These are phyloP conservation scores for Phytophthora boehmeriae DNA, from an alignment of 352 stramenopile species.

Conservation along the genomic window DNA sequence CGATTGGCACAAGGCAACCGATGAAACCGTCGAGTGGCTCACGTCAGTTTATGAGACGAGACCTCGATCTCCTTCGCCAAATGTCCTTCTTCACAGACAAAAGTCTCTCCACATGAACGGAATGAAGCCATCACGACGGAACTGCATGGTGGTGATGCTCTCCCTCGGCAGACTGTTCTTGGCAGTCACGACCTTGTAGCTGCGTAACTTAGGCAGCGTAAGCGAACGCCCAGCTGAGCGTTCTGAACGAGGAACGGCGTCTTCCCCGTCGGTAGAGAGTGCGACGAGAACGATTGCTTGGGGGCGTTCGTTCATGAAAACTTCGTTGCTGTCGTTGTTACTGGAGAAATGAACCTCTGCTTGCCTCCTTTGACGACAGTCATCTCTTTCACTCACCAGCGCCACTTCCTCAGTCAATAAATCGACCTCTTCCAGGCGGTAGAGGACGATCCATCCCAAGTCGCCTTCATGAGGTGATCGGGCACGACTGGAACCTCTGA, in stretches of 20 bases:
- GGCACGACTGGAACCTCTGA: constrained; percentile 36
- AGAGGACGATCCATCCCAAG: constrained; percentile 41
- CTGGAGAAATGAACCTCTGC: constrained; percentile 29
- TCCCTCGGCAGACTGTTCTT: constrained; percentile 36
- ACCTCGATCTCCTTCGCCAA: constrained; percentile 8
- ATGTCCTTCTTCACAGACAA: constrained; percentile 5
- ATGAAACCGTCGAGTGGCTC: neutral
- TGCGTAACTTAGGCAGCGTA: too few relatives aligned
- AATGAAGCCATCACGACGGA: constrained; percentile 39
- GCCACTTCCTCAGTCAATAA: constrained; percentile 39
- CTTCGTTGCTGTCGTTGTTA: constrained; percentile 12
- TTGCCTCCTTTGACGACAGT: constrained; percentile 31
- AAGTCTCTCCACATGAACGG: constrained; percentile 13
- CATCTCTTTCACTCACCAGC: constrained; percentile 52
- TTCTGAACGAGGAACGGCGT: constrained; percentile 54
- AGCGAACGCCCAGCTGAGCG: constrained; percentile 52
- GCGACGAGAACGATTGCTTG: constrained; percentile 45
- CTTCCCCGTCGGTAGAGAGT: constrained; percentile 27
- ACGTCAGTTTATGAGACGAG: constrained; percentile 3
- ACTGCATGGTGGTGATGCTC: constrained; percentile 65
- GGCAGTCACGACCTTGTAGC: constrained; percentile 30
- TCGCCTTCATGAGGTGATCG: constrained; percentile 26
- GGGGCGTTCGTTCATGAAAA: constrained; percentile 26
- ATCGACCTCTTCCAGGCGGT: constrained; percentile 25
- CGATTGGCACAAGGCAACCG: constrained; percentile 18